phyloP scores from a whole-genome alignment of 805 yeast genomes.

The Sungouiella thailandica region DNA sequence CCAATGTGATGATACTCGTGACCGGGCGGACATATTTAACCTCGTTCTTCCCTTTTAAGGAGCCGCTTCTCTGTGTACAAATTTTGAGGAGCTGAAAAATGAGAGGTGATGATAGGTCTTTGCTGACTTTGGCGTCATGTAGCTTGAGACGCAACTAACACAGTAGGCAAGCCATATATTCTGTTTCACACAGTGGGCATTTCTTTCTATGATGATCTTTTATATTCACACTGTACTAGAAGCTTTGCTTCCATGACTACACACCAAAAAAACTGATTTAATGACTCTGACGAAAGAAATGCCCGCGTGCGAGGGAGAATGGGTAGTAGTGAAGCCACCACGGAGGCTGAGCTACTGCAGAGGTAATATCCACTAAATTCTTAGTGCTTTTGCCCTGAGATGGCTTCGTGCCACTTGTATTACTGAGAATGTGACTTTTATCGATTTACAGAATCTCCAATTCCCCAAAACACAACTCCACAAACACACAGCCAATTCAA shows the following conservation, averaged over 20 bases:
- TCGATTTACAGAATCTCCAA: no score
- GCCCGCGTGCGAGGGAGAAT: conserved; percentile 1
- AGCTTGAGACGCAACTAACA: conserved; percentile 2
- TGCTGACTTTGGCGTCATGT: conserved; percentile 24
- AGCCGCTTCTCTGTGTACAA: conserved; percentile 53
- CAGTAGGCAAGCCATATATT: conserved; percentile 15
- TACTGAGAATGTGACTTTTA: no score
- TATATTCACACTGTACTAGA: conserved; percentile 51
- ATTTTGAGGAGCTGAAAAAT: conserved; percentile 39
- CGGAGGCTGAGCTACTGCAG: no score
- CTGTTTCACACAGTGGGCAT: conserved; percentile 13
- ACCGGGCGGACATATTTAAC: conserved; percentile 49
- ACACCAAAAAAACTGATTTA: conserved; percentile 38
- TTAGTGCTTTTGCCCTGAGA: no score
- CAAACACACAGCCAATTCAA: no score
- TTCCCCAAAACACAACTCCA: no score
- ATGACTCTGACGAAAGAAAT: conserved; percentile 39
- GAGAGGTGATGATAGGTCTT: conserved; percentile 51
- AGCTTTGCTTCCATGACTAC: conserved; percentile 36
- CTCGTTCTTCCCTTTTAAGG: conserved; percentile 38
- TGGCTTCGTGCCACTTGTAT: no score
- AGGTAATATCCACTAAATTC: no score
- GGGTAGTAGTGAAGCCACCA: no score
- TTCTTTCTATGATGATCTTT: conserved; percentile 37
- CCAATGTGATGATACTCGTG: conserved; percentile 37